phyloP scores from a whole-genome alignment of 1,284 basidiomycete species.

The Pseudozyma sp. region DNA sequence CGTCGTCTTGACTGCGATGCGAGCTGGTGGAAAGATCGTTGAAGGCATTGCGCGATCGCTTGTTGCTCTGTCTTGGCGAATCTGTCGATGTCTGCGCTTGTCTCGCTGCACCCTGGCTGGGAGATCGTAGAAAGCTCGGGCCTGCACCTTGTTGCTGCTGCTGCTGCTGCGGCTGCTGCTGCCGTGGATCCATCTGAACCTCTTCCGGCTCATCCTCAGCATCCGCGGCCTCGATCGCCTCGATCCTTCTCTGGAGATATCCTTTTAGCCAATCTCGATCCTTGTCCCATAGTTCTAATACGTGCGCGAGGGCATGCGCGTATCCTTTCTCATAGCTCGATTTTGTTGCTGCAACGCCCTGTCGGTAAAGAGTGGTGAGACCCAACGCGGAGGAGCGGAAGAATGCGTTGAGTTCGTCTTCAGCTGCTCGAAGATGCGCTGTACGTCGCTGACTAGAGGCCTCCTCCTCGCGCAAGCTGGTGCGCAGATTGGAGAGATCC shows the following conservation, averaged over 20 bases:
- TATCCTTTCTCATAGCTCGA: slow-evolving; percentile 45
- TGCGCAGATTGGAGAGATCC: slow-evolving; percentile 43
- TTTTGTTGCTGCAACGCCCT: slow-evolving; percentile 36
- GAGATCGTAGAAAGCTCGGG: background rate
- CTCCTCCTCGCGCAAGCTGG: slow-evolving; percentile 36
- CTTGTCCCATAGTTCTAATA: slow-evolving; percentile 46
- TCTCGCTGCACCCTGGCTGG: background rate
- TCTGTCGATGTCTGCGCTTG: background rate
- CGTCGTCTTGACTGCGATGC: slow-evolving; percentile 6
- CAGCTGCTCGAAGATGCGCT: slow-evolving; percentile 24
- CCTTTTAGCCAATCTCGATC: slow-evolving; percentile 49
- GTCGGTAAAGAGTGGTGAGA: slow-evolving; percentile 44
- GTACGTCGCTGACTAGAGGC: slow-evolving; percentile 22
- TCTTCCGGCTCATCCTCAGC: slow-evolving; percentile 33
- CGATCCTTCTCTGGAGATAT: slow-evolving; percentile 49
- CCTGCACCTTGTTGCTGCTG: background rate
- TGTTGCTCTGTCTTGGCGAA: slow-evolving; percentile 18
- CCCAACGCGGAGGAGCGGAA: slow-evolving; percentile 41
- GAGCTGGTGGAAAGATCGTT: background rate
- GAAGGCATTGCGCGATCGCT: slow-evolving; percentile 7
- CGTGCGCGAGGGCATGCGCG: slow-evolving; percentile 43
- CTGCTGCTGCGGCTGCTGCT: slow-evolving; percentile 3
- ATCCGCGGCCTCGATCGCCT: slow-evolving; percentile 40
- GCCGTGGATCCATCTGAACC: background rate
- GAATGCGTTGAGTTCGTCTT: slow-evolving; percentile 40